Conservation (phyloP, 495 filamentous ascomycete species). For the Hypoxylon cercidicola region DNA sequence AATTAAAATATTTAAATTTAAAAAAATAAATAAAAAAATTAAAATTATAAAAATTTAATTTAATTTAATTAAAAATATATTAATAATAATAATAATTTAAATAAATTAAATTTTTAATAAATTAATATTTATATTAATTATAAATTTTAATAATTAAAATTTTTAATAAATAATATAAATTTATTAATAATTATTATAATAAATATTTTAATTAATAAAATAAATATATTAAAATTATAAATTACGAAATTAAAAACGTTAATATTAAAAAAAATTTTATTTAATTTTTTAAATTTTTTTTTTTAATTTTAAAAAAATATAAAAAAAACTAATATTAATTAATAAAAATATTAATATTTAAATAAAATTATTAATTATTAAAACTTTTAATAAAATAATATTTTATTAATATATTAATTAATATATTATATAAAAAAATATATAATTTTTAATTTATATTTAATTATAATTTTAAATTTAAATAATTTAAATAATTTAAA, state of each 20-base stretch:
- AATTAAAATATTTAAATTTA: no score
- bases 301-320: not conserved
- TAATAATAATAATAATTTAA: no score
- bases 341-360: not conserved
- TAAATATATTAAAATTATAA: not conserved
- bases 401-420: not conserved
- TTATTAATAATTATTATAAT: no score
- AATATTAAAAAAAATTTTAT: not conserved
- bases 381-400: not conserved
- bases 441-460: no score
- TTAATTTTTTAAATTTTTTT: not conserved
- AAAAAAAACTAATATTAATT: not conserved
- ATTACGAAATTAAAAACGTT: not conserved
- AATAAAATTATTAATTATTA: not conserved
- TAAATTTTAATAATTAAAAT: no score
- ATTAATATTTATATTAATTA: no score
- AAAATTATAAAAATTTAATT: no score
- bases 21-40: no score
- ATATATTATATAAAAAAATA: not conserved
- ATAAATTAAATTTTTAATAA: no score
- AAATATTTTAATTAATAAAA: no score
- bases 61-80: no score
- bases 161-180: no score
- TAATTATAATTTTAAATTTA: not conserved
- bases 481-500: not conserved